A percentile compares a stretch with the other conserved stretches of the same genome.
These are phyloP conservation scores for Nemania sp. DNA, from an alignment of 2,329 filamentous ascomycete species.

Conservation along the genomic window DNA sequence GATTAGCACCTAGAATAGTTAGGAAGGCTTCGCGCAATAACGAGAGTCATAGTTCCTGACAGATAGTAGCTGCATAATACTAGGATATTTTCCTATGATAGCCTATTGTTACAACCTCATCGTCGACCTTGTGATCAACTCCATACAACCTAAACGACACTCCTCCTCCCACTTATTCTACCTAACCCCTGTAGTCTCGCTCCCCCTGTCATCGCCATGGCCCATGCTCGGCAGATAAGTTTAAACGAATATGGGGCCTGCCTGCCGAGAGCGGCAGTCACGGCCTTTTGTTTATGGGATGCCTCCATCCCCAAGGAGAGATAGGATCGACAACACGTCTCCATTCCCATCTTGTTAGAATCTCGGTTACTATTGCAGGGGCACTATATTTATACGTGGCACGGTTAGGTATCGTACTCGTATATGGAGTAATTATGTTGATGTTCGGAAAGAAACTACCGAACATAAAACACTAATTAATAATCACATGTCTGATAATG, in stretches of 20 bases:
- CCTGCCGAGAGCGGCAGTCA: conserved; percentile 24
- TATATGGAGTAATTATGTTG: not conserved
- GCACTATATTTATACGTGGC: not conserved
- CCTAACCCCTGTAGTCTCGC: not conserved
- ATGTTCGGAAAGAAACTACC: not conserved
- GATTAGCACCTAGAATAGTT: too few relatives aligned
- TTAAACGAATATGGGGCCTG: not conserved
- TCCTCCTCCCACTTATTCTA: not conserved
- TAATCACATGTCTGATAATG: not conserved
- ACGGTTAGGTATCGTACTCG: not conserved
- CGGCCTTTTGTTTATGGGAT: conserved; percentile 18
- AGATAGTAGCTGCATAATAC: not conserved
- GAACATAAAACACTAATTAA: not conserved
- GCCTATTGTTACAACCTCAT: not conserved
- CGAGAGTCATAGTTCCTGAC: too few relatives aligned
- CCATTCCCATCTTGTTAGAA: not conserved
- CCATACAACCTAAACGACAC: not conserved
- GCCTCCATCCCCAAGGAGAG: not conserved
- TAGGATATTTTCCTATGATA: not conserved
- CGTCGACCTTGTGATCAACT: not conserved
- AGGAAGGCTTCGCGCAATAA: too few relatives aligned
- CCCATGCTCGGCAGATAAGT: not conserved
- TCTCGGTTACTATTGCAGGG: not conserved
- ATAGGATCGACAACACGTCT: not conserved
- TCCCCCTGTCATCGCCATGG: not conserved